phyloP scores from a whole-genome alignment of 2,329 filamentous ascomycete genomes.

The Colletotrichum coccodes region DNA sequence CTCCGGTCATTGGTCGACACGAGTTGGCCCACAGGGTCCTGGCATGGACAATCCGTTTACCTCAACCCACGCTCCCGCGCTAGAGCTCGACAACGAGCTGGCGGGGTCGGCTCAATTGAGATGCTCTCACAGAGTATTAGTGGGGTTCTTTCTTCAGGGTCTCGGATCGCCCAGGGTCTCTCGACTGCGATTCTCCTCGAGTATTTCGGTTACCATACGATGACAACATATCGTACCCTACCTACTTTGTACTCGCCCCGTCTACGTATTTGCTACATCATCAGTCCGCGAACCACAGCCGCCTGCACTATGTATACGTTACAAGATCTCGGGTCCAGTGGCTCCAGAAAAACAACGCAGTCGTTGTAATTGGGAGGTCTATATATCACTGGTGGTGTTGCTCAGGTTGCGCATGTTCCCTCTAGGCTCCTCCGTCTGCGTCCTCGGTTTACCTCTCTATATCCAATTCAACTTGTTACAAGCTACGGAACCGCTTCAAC shows the following conservation, averaged over 20 bases:
- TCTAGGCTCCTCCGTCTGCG: slow-evolving; percentile 32
- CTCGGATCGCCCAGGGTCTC: slow-evolving; percentile 2
- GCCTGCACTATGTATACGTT: slow-evolving; percentile 3
- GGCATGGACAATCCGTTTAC: slow-evolving; percentile 22
- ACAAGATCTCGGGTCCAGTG: slow-evolving; percentile 14
- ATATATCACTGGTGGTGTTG: slow-evolving; percentile 19
- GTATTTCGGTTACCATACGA: slow-evolving; percentile 6
- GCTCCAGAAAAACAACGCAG: not conserved
- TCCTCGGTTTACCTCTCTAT: slow-evolving; percentile 1
- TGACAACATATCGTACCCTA: slow-evolving; percentile 8
- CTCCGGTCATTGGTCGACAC: slow-evolving; percentile 53
- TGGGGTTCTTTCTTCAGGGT: slow-evolving; percentile 28
- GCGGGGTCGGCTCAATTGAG: slow-evolving; percentile 28
- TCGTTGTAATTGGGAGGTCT: not conserved
- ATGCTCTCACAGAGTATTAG: not conserved
- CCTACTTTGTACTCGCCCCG: not conserved
- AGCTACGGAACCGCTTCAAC: slow-evolving; percentile 28
- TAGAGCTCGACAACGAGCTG: slow-evolving; percentile 17
- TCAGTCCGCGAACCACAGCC: not conserved
- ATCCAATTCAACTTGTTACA: slow-evolving; percentile 12
- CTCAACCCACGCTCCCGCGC: slow-evolving; percentile 16
- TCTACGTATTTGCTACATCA: slow-evolving; percentile 17
- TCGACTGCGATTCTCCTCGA: slow-evolving; percentile 2
- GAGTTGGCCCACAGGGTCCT: slow-evolving; percentile 21
- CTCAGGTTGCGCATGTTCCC: not conserved